Conservation (phyloP, 2,329 filamentous ascomycete genomes). For the Neofusicoccum ribis region DNA sequence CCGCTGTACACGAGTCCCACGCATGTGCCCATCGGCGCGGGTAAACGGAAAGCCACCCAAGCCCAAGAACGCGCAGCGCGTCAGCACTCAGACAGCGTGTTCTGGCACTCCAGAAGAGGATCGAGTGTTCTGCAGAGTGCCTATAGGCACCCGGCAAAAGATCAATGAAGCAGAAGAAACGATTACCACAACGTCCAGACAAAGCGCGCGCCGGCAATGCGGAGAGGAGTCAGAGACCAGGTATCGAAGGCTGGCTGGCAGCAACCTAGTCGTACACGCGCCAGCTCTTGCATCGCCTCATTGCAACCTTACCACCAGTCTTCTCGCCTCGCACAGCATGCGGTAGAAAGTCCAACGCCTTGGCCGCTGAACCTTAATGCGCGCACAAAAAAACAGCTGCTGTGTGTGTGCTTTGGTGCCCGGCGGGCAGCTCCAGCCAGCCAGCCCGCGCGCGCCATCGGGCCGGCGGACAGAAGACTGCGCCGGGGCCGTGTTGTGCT, state of each 20-base stretch:
- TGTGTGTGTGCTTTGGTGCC: too few species aligned
- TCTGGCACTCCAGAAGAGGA: neutral
- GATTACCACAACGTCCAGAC: too few species aligned
- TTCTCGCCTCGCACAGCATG: neutral
- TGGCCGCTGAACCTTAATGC: neutral
- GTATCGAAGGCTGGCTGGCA: too few species aligned
- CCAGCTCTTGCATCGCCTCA: neutral
- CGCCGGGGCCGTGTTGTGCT: too few species aligned
- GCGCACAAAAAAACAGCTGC: conserved; percentile 4
- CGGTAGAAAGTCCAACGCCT: conserved; percentile 1
- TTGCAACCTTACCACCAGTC: neutral
- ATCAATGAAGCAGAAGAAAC: too few species aligned
- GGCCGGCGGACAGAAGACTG: too few species aligned
- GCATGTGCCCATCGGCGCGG: neutral
- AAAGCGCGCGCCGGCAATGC: too few species aligned
- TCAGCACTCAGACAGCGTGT: neutral
- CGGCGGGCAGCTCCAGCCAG: too few species aligned
- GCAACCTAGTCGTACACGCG: neutral
- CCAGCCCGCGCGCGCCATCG: too few species aligned
- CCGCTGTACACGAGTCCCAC: conserved; percentile 5
- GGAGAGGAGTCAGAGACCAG: too few species aligned
- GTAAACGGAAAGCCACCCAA: neutral
- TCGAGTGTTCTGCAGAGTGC: neutral
- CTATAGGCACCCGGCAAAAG: neutral
- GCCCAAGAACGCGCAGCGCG: neutral